phyloP scores from a whole-genome alignment of 2,329 filamentous ascomycete species.

The Epichloe festucae region DNA sequence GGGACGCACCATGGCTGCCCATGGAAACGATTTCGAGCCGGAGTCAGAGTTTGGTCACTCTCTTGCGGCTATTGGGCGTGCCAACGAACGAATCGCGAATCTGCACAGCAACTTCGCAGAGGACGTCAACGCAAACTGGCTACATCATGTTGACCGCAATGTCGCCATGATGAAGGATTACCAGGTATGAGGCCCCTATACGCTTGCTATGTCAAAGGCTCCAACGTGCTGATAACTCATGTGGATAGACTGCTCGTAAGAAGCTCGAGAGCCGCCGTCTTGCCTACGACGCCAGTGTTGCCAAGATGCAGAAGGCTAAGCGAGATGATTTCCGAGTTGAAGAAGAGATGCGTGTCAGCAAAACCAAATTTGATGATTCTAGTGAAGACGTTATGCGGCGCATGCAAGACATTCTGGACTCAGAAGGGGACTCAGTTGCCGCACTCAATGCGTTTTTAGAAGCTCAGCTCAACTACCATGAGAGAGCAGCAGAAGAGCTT shows the following conservation, averaged over 20 bases:
- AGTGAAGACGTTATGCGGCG: conserved; percentile 82
- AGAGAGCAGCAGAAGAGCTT: conserved; percentile 77
- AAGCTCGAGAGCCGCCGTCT: conserved; percentile 84
- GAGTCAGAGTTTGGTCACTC: conserved; percentile 88
- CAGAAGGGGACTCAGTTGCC: conserved; percentile 68
- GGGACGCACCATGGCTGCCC: conserved; percentile 72
- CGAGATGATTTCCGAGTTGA: conserved; percentile 88
- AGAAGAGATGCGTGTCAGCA: conserved; percentile 80
- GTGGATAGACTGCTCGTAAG: conserved; percentile 56
- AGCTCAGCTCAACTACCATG: conserved; percentile 80
- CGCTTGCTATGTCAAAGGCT: neutral
- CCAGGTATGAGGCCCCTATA: conserved; percentile 45
- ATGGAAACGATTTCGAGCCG: conserved; percentile 84
- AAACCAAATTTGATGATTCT: conserved; percentile 92
- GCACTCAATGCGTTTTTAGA: conserved; percentile 77
- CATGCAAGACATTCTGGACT: conserved; percentile 94
- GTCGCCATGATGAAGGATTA: conserved; percentile 96
- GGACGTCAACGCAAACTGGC: conserved; percentile 69
- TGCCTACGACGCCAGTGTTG: conserved; percentile 79
- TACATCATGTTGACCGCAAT: conserved; percentile 82
- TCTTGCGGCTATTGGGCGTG: conserved; percentile 64
- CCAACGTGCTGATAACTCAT: neutral
- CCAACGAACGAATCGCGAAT: conserved; percentile 76
- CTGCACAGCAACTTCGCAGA: conserved; percentile 74
- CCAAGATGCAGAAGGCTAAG: conserved; percentile 87